Base-by-base conservation (phyloP, 164 flowering plant genomes). In the Stephania japonica region DNA sequence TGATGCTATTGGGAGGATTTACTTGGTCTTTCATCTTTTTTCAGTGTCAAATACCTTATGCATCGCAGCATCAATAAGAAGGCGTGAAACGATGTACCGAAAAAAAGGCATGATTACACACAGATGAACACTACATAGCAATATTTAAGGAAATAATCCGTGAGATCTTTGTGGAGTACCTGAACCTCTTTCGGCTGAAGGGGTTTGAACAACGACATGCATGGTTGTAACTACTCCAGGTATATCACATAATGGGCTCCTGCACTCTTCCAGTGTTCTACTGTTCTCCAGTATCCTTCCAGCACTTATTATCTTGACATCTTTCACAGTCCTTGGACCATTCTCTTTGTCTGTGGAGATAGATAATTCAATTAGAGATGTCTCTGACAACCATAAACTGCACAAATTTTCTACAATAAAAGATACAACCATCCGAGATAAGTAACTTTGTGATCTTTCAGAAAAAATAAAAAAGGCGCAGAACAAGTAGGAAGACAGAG, bases 221-320 rank as follows among this genome's bases (percentile, higher is more conserved):
- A 92, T 91, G 63, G 97, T 92, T 26, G 93, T 91, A 42, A 91
- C 91, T 70, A 84, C 88, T n/a, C 89, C 98, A 50, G 93, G 91
- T 61, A 87, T 71, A 73, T 86, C 89, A 79, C 84, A 85, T 65
- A 92, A 70, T 1, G 96, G 94, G 79, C 91, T 92, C 75, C 77
- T 82, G 80, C 98, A 91, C 67, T 91, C 98, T 70, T 84, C 91
- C 8, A 89, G 76, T 47, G 93, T 92, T 84, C 80, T 85, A 81
- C 80, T 88, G 83, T 91, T 92, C 79, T 91, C 98, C 78, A 92
- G 81, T 73, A 92, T 82, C 76, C 80, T 91, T 74, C 97, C 97
- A 13, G 92, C 93, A 64, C 91, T 87, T 63, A 90, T 91, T 75
- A 91, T 71, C 81, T 91, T 92, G 68, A 92, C 83, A 72, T 91